Evolutionary conservation across 176 grass and related monocot genomes (phyloP).

Genomic region (Aegilops umbellulata): DNA sequence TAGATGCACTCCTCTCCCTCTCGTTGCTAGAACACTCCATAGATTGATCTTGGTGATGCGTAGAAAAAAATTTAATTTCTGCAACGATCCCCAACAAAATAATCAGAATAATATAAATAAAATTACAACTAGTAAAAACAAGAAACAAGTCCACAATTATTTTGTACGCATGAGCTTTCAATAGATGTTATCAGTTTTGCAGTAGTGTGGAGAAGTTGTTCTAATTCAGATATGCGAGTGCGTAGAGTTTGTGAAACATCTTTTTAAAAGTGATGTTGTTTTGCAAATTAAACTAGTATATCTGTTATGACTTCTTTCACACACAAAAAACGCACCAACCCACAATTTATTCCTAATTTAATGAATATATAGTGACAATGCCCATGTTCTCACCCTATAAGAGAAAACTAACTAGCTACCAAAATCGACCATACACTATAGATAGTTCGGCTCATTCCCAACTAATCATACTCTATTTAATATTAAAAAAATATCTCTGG

Average conservation of each 20-base stretch:
- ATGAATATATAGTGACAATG: not conserved
- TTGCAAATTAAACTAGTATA: not conserved
- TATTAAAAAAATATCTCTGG: not conserved
- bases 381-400: not conserved
- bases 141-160: not conserved
- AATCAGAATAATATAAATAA: too few relatives aligned
- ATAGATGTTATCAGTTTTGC: not conserved
- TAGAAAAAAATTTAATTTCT: too few relatives aligned
- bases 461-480: constrained; percentile 15
- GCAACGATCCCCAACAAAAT: too few relatives aligned
- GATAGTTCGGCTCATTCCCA: not conserved
- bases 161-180: too few relatives aligned
- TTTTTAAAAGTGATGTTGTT: not conserved
- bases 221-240: not conserved
- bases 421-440: not conserved
- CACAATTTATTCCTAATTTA: not conserved
- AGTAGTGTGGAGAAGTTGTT: not conserved
- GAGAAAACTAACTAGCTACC: not conserved
- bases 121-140: not conserved
- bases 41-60: too few relatives aligned
- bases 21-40: too few relatives aligned
- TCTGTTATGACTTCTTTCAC: not conserved
- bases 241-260: not conserved
- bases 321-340: not conserved
- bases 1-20: too few relatives aligned